Percentiles rank a stretch among this genome's conserved stretches.
These are phyloP conservation scores for Termitomyces titanicus DNA, from an alignment of 768 basidiomycete species.

Conservation along the genomic window DNA sequence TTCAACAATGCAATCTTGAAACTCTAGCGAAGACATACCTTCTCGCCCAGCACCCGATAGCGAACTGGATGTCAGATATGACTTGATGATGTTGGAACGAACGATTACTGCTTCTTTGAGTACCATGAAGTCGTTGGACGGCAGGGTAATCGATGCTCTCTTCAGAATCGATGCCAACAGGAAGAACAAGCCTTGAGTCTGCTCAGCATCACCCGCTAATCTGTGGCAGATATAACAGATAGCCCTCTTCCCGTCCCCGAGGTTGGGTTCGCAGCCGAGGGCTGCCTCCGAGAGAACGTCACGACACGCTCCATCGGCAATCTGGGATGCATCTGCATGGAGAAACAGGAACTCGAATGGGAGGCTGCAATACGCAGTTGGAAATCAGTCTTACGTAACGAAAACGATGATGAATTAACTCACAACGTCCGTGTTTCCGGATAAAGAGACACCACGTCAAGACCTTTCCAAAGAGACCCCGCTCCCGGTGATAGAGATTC, in stretches of 20 bases:
- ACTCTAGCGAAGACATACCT: slow-evolving; percentile 24
- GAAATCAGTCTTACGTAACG: background rate
- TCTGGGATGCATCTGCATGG: slow-evolving; percentile 21
- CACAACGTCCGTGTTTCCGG: slow-evolving; percentile 16
- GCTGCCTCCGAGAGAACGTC: slow-evolving; percentile 32
- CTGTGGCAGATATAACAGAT: slow-evolving; percentile 36
- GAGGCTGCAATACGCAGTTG: slow-evolving; percentile 4
- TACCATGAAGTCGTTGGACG: slow-evolving; percentile 22
- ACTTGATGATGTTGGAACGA: slow-evolving; percentile 27
- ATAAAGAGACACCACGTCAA: slow-evolving; percentile 23
- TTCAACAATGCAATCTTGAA: background rate
- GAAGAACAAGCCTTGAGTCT: slow-evolving; percentile 28
- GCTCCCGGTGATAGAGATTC: slow-evolving; percentile 40
- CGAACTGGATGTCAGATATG: slow-evolving; percentile 27
- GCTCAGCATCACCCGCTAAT: slow-evolving; percentile 17
- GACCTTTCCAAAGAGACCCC: slow-evolving; percentile 38
- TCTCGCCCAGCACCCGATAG: slow-evolving; percentile 23
- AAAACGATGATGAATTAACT: background rate
- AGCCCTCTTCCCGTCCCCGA: slow-evolving; percentile 31
- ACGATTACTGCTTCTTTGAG: slow-evolving; percentile 41
- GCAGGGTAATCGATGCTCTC: slow-evolving; percentile 23
- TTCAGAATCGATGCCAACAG: slow-evolving; percentile 37
- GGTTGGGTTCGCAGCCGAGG: slow-evolving; percentile 19
- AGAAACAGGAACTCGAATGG: slow-evolving; percentile 46
- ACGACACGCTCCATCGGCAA: slow-evolving; percentile 25